Evolutionary conservation across 163 green algal genomes (phyloP), one percentile per base, ranked within the genome.

Genomic region (Volvox carteri): DNA sequence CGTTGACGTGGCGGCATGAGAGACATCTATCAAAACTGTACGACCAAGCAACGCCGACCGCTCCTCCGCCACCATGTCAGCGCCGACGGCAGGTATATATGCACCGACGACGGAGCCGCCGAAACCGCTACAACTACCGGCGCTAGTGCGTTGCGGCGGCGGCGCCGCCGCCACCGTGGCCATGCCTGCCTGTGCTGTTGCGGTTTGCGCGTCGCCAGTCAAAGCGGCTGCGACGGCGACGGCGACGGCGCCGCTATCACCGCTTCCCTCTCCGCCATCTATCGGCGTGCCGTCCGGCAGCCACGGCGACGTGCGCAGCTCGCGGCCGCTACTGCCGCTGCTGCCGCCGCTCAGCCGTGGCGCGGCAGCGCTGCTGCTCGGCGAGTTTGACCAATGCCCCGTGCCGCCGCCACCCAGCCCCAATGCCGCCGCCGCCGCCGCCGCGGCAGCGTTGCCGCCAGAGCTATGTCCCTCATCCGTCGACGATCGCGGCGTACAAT

Each of bases 21-120:
- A 65, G 0, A 95, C 67, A 42, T 94, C 92, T 8, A 95, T 72
- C 18, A 92, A 65, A 28, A 92, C 90, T 0, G 44, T 44, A 4
- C 86, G 67, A 2, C 84, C 87, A 3, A 52, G 5, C 50, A 94
- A 68, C 21, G 70, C 44, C 25, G 70, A 19, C 50, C 89, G 73
- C 68, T 94, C 91, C 11, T 86, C 58, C 6, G 30, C 62, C n/a
- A 37, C 62, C 44, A 54, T 58, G 37, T 28, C 14, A 1, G 60
- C 60, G 33, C 28, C n/a, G 16, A 14, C 56, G 65, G 37, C 46
- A 76, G 79, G 41, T 76, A 12, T 50, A 62, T 23, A 37, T 39
- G 0, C 30, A n/a, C 25, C 1, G n/a, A n/a, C n/a, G n/a, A n/a
- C n/a, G n/a, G n/a, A n/a, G n/a, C n/a, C n/a, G 62, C 56, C 6